phyloP scores from a whole-genome alignment of 2,329 filamentous ascomycete species.

The Trichothecium sympodiale region DNA sequence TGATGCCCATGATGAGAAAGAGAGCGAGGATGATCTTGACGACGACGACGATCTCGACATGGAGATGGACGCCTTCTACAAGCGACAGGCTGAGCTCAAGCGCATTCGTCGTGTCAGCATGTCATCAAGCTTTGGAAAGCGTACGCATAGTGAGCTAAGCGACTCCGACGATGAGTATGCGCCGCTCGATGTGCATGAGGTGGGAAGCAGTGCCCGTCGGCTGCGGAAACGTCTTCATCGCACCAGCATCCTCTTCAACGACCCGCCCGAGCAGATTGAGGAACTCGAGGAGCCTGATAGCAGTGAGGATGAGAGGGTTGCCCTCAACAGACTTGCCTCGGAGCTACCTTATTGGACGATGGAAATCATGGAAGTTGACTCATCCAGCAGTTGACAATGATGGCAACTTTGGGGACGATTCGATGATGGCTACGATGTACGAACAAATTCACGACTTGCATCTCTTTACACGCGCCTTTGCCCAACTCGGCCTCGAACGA shows the following conservation, averaged over 20 bases:
- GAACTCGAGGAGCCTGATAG: conserved; percentile 42
- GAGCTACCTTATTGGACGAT: conserved; percentile 39
- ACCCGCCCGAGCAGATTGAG: conserved; percentile 39
- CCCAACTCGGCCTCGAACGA: not conserved
- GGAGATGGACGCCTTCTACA: conserved; percentile 28
- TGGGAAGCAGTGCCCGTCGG: conserved; percentile 35
- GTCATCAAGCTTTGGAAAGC: conserved; percentile 43
- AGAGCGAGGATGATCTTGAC: conserved; percentile 18
- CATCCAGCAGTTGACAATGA: conserved; percentile 15
- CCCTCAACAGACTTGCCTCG: conserved; percentile 30
- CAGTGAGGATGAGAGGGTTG: conserved; percentile 28
- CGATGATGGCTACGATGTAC: conserved; percentile 3
- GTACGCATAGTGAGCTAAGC: conserved; percentile 42
- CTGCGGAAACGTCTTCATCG: conserved; percentile 35
- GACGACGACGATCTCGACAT: conserved; percentile 22
- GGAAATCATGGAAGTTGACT: conserved; percentile 40
- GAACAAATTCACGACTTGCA: not conserved
- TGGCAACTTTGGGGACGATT: conserved; percentile 9
- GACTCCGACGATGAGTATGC: conserved; percentile 34
- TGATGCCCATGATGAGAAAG: conserved; percentile 20
- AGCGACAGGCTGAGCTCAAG: conserved; percentile 29
- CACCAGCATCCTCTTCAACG: conserved; percentile 35
- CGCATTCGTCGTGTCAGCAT: conserved; percentile 35
- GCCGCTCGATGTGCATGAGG: conserved; percentile 27
- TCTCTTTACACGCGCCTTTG: not conserved